Evolutionary conservation across 129 eudicot genomes (phyloP), one percentile per base, ranked within the genome.

Genomic region (Centella asiatica): DNA sequence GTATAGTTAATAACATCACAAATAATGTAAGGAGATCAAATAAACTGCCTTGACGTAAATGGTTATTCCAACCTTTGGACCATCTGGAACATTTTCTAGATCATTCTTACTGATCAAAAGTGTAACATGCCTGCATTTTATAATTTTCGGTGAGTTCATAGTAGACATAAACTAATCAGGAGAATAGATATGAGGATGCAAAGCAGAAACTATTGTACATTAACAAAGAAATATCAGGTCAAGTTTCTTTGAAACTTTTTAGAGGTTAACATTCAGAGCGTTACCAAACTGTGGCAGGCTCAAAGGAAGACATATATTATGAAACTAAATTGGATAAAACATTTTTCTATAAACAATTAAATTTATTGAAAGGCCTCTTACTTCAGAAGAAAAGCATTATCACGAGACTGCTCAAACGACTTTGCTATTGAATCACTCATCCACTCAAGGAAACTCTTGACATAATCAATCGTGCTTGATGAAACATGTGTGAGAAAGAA

Each of bases 381-480:
- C 97, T 80, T 90, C 65, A 90, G 60, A 69, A 87, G 85, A 68
- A 90, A 90, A 44, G 95, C 85, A 71, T 90, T 90, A 49, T 90
- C 95, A 71, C 95, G 95, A 15, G 95, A 81, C 76, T 86, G 85
- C 77, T 90, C 98, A 64, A 90, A 90, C 36, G 98, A 90, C 65
- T 90, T 90, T 52, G 95, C 98, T 44, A 90, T 87, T 42, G 95
- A 77, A 73, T 90, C 95, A 60, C 94, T 90, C 98, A 90, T 90
- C 94, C 90, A 90, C 69, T 90, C 98, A 53, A 90, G 98, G 48
- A 90, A 90, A 74, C 94, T 87, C 84, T 90, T 90, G 54, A 73
- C 98, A 69, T 83, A 90, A 62, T 90, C 95, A 72, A 90, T 74
- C 23, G 95, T 87, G 77, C 98, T 90, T 57, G 95, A 84, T 32